These are phyloP conservation scores for Erysimum cheiri DNA, from an alignment of 441 rosid species.

Conservation along the genomic window DNA sequence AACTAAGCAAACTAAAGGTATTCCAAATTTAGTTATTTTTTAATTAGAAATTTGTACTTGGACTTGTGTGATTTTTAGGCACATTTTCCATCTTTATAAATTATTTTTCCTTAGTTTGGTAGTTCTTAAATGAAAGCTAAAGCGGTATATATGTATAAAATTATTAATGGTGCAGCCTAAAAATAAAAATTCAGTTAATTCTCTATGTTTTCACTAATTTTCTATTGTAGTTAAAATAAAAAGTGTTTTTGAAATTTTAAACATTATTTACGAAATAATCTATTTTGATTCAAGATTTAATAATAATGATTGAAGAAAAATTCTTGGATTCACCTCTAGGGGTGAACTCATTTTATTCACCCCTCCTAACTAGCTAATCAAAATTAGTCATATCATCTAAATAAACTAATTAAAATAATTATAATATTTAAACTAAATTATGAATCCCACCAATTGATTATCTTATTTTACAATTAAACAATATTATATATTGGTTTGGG, in stretches of 20 bases:
- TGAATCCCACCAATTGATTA: too few relatives aligned
- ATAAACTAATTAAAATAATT: too few relatives aligned
- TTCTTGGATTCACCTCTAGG: too few relatives aligned
- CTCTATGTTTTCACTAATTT: too few relatives aligned
- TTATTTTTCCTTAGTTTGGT: neutral
- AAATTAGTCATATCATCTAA: too few relatives aligned
- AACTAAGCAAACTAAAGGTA: constrained; percentile 4
- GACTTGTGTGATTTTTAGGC: neutral
- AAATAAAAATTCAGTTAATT: neutral
- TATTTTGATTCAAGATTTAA: neutral
- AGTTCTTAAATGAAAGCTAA: neutral
- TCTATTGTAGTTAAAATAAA: too few relatives aligned
- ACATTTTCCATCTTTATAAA: neutral
- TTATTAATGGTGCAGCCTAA: neutral
- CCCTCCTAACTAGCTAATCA: too few relatives aligned
- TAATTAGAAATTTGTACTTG: neutral
- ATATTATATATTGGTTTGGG: too few relatives aligned
- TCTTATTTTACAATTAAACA: too few relatives aligned
- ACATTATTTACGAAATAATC: neutral
- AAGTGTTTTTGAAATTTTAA: neutral
- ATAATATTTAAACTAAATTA: too few relatives aligned
- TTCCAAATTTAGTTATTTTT: neutral
- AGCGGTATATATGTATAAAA: neutral
- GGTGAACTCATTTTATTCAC: too few relatives aligned
- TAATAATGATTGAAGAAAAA: too few relatives aligned